These are phyloP conservation scores for Saturnispora kantuleensis DNA, from an alignment of 805 yeast genomes.

Conservation along the genomic window DNA sequence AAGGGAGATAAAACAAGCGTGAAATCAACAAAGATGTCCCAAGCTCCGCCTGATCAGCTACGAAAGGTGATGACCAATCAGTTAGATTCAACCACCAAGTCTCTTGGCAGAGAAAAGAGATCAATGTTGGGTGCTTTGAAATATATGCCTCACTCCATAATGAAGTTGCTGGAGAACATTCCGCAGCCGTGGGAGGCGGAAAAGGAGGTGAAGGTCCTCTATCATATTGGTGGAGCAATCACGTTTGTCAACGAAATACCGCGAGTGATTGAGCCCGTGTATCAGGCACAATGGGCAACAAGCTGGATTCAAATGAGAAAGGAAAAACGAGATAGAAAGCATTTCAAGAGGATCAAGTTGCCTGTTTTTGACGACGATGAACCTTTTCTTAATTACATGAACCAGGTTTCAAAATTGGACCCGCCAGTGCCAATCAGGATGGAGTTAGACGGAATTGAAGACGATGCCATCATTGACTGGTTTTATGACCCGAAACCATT, in stretches of 20 bases:
- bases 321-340: conserved; percentile 83
- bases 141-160: conserved; percentile 90
- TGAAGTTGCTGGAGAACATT: conserved; percentile 87
- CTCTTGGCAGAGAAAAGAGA: conserved; percentile 74
- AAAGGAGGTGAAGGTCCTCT: conserved; percentile 78
- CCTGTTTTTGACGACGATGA: conserved; percentile 98
- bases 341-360: conserved; percentile 83
- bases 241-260: conserved; percentile 92
- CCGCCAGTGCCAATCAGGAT: conserved; percentile 62
- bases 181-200: conserved; percentile 97
- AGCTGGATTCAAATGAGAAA: conserved; percentile 89
- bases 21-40: conserved; percentile 48
- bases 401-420: conserved; percentile 63
- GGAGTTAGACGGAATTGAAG: conserved; percentile 56
- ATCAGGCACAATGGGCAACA: conserved; percentile 91
- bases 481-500: conserved; percentile 72
- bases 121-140: conserved; percentile 85
- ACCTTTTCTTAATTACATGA: conserved; percentile 80
- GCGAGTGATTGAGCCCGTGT: conserved; percentile 84
- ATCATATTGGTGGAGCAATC: conserved; percentile 88
- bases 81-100: conserved; percentile 72
- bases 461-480: conserved; percentile 60
- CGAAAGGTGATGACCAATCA: conserved; percentile 76
- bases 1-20: conserved; percentile 35
- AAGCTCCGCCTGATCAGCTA: conserved; percentile 90